Evolutionary conservation across 2,329 filamentous ascomycete species (phyloP), one percentile per base, ranked within the genome.

Genomic region (Podosphaera fusca): DNA sequence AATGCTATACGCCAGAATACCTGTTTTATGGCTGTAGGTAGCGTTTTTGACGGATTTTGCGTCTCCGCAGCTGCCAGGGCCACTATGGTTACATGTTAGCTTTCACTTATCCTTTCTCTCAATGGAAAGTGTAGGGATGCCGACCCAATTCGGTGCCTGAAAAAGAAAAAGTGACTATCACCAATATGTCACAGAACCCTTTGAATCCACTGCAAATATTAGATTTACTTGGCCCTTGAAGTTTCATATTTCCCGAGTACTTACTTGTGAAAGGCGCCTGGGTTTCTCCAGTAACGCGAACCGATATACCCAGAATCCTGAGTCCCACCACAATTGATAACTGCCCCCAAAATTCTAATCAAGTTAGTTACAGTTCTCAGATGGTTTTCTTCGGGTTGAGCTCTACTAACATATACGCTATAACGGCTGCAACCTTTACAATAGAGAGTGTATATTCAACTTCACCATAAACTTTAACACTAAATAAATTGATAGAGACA

Each of bases 1-100:
- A 94, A 75, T 4, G 82, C 80, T 65, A 95, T 94, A 65, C 89
- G 83, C 89, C 89, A 95, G 70, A 95, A 95, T n/a, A 95, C 87
- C 68, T 94, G 88, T 71, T 94, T 94, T 65, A 94, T 82, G 12
- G 89, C 88, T 0, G 81, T 87, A 0, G 89, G 89, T 0, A 95
- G 75, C 1, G 84, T 84, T 67, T 90, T 86, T 59, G 82, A 77
- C 1, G 85, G 85, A 65, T 87, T 87, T n/a, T 78, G 79, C 1
- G 84, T 85, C 67, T 89, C 85, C 34, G 85, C 85, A 1, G 85
- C 85, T 3, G 84, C 84, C 12, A 89, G 76, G 57, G 84, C 85
- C 40, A 53, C 51, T 53, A 36, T n/a, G 29, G 38, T 12, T 42
- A 42, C 10, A 4, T 14, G 38, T 42, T 42, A 42, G 38, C 38